Evolutionary conservation across 495 filamentous ascomycete genomes (phyloP), one percentile per base, ranked within the genome.

Genomic region (Penicillium fimorum): DNA sequence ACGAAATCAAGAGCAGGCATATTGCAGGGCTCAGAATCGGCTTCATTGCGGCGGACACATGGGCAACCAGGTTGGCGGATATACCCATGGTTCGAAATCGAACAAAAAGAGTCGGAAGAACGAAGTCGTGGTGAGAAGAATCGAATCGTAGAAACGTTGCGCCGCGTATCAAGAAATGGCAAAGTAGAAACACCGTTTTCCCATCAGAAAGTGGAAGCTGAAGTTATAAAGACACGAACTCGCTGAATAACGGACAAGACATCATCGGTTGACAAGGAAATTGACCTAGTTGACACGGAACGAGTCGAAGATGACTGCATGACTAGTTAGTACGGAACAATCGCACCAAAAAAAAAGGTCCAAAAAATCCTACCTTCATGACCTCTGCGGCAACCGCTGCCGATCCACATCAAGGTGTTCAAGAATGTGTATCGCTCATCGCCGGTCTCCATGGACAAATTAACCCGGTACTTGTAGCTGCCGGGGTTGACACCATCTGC

Each of bases 331-430:
- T 27, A 53, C 20, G 25, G 11, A 24, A 12, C 12, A 10, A 40
- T 47, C 13, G n/a, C n/a, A 9, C 30, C 27, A 7, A 1, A 37
- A 30, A 10, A 3, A 24, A 5, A 10, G 15, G 4, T 24, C 2
- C 25, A 6, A 8, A 44, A 11, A 20, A 24, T 62, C 70, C 50
- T 50, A 81, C 79, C 74, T 72, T 85, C 83, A 49, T 80, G 79
- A 29, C 79, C 80, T 50, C 77, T 74, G 63, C 81, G 79, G 57
- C 82, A 77, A 41, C 82, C 82, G 56, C 81, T 84, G 41, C 79
- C 80, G 38, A 84, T 69, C 83, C 83, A 86, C 78, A 86, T 82
- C 25, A 81, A 72, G 4, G 79, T 80, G 64, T 86, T 86, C 56
- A 85, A 57, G 60, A 83, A 81, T n/a, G 80, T 77, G 56, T 85